phyloP scores from a whole-genome alignment of 1,284 basidiomycete species.

The Pascua guehoae region DNA sequence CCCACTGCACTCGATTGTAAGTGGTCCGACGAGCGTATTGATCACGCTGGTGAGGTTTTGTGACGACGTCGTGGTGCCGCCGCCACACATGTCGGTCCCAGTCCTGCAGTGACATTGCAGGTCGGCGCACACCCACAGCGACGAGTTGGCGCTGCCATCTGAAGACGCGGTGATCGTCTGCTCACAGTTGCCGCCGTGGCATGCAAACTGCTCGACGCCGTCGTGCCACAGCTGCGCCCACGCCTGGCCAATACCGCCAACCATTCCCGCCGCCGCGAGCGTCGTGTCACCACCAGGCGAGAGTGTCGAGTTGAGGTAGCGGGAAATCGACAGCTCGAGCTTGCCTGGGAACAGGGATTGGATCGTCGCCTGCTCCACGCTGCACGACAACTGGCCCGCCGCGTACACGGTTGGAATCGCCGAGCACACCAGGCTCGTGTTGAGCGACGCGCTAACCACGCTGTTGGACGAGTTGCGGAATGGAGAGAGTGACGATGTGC shows the following conservation, averaged over 20 bases:
- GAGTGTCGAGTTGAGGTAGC: slow-evolving; percentile 65
- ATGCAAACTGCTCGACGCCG: slow-evolving; percentile 77
- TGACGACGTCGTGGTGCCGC: slow-evolving; percentile 21
- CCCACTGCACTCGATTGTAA: slow-evolving; percentile 62
- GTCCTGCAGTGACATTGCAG: slow-evolving; percentile 69
- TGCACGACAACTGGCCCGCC: slow-evolving; percentile 36
- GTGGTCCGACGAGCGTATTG: slow-evolving; percentile 39
- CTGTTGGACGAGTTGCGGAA: slow-evolving; percentile 4
- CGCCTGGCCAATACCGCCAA: slow-evolving; percentile 58
- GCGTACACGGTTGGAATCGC: slow-evolving; percentile 30
- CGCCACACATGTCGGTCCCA: slow-evolving; percentile 71
- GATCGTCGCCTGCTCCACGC: slow-evolving; percentile 67
- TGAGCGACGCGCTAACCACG: slow-evolving; percentile 11
- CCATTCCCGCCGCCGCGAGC: slow-evolving; percentile 18
- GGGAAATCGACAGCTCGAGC: slow-evolving; percentile 69
- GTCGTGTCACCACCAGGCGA: slow-evolving; percentile 54
- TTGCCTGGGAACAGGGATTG: slow-evolving; percentile 66
- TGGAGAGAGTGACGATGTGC: slow-evolving; percentile 13
- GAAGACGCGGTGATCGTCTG: slow-evolving; percentile 54
- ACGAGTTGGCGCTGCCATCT: slow-evolving; percentile 33
- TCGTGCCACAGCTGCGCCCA: slow-evolving; percentile 76
- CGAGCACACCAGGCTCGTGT: slow-evolving; percentile 30
- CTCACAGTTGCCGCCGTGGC: slow-evolving; percentile 64
- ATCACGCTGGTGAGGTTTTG: slow-evolving; percentile 57
- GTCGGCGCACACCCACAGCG: slow-evolving; percentile 64